Percentiles rank a stretch among this genome's conserved stretches.
These are phyloP conservation scores for Ceratobasidium sp. DNA, from an alignment of 1,284 basidiomycete genomes.

Conservation along the genomic window DNA sequence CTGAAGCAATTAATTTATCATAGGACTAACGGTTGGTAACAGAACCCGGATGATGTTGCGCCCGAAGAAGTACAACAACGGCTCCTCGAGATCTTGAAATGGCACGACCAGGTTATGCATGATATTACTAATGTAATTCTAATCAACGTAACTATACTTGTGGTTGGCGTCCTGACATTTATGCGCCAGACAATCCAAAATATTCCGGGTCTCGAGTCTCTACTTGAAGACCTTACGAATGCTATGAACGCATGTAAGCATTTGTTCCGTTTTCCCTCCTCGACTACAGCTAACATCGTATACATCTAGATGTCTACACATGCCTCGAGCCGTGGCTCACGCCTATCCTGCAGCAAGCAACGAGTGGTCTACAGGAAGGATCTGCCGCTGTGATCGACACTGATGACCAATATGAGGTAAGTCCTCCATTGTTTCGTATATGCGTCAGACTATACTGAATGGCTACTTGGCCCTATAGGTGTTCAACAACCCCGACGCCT, in stretches of 20 bases:
- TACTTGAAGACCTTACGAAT: constrained; percentile 76
- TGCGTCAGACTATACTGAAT: constrained; percentile 20
- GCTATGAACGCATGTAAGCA: constrained; percentile 73
- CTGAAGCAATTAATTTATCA: neutral
- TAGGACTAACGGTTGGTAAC: neutral
- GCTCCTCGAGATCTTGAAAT: constrained; percentile 77
- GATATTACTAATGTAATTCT: constrained; percentile 61
- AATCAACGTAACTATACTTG: too few species aligned
- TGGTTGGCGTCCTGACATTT: constrained; percentile 52
- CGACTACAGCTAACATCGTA: constrained; percentile 67
- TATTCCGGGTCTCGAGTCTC: constrained; percentile 77
- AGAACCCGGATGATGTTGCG: constrained; percentile 65
- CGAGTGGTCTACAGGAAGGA: constrained; percentile 69
- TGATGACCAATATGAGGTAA: constrained; percentile 82
- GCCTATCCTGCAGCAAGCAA: constrained; percentile 77
- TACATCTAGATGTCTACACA: constrained; percentile 61
- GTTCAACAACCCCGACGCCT: constrained; percentile 84
- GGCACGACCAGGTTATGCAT: constrained; percentile 75
- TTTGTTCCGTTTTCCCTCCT: constrained; percentile 67
- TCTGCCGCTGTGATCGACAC: constrained; percentile 84
- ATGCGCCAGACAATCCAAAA: constrained; percentile 68
- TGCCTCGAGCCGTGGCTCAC: constrained; percentile 79
- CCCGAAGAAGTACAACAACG: constrained; percentile 79
- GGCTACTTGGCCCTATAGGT: constrained; percentile 61
- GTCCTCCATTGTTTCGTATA: constrained; percentile 13